phyloP scores from a whole-genome alignment of 2,329 filamentous ascomycete species.

The Aspergillus amoenus region DNA sequence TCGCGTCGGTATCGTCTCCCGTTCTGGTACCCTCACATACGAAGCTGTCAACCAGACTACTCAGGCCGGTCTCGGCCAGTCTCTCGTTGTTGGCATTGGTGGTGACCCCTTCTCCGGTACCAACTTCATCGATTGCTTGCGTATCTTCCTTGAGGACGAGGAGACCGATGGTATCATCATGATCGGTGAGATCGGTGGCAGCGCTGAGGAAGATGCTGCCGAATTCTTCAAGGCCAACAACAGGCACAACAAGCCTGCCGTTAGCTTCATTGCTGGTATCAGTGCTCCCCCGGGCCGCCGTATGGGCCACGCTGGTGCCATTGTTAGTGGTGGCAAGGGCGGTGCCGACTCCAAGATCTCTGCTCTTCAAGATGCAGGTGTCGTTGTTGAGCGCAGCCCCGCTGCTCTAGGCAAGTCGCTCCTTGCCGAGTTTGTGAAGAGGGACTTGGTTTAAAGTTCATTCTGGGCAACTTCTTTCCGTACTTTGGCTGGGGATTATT shows the following conservation, averaged over 20 bases:
- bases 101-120: constrained; percentile 98
- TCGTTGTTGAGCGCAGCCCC: constrained; percentile 93
- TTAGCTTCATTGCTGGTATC: constrained; percentile 98
- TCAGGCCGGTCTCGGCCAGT: constrained; percentile 93
- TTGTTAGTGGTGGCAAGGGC: constrained; percentile 96
- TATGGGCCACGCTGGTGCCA: constrained; percentile 99
- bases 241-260: constrained; percentile 90
- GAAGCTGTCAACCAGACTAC: constrained; percentile 99
- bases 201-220: constrained; percentile 95
- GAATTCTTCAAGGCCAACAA: constrained; percentile 94
- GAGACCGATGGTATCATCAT: constrained; percentile 99
- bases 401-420: constrained; percentile 90
- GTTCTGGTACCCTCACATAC: constrained; percentile 97
- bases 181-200: constrained; percentile 98
- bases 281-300: constrained; percentile 91
- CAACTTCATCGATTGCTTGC: constrained; percentile 99
- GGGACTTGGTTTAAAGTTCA: constrained; percentile 77
- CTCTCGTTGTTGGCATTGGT: constrained; percentile 95
- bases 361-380: constrained; percentile 87
- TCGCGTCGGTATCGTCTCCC: constrained; percentile 96
- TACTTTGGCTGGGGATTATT: not conserved
- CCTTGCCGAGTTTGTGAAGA: constrained; percentile 92
- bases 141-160: constrained; percentile 91
- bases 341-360: constrained; percentile 98
- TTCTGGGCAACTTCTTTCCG: not conserved